Evolutionary conservation across 331 rosid species (phyloP).

Genomic region (Stylosanthes scabra): DNA sequence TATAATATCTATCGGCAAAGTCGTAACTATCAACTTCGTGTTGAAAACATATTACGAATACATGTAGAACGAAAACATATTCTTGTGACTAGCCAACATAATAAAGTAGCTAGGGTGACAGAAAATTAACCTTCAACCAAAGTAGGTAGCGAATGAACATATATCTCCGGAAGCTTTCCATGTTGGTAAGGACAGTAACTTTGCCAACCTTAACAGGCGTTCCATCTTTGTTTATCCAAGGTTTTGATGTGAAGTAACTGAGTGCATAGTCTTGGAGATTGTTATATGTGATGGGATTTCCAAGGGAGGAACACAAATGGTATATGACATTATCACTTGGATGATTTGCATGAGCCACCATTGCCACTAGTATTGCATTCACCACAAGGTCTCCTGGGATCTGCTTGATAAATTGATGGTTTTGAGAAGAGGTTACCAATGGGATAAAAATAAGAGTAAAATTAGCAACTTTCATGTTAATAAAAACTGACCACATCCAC

Average conservation of each 20-base stretch:
- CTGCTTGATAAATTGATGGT: conserved; percentile 36
- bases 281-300: conserved; percentile 45
- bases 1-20: too few relatives aligned
- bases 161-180: conserved; percentile 74
- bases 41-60: too few relatives aligned
- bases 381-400: conserved; percentile 90
- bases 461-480: too few relatives aligned
- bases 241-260: conserved; percentile 60
- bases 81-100: too few relatives aligned
- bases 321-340: conserved; percentile 47
- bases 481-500: conserved; percentile 46
- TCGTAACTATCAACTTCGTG: too few relatives aligned
- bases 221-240: conserved; percentile 73
- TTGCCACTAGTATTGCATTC: conserved; percentile 70
- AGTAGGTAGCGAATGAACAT: conserved; percentile 67
- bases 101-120: too few relatives aligned
- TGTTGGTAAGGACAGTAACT: conserved; percentile 46
- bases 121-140: conserved; percentile 58
- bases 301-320: conserved; percentile 77
- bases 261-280: conserved; percentile 50
- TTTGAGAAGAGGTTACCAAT: too few relatives aligned
- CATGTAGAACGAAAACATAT: too few relatives aligned
- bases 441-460: too few relatives aligned
- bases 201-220: conserved; percentile 58
- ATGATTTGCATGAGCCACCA: conserved; percentile 65